phyloP scores from a whole-genome alignment of 495 filamentous ascomycete genomes.

The Podospora comata region DNA sequence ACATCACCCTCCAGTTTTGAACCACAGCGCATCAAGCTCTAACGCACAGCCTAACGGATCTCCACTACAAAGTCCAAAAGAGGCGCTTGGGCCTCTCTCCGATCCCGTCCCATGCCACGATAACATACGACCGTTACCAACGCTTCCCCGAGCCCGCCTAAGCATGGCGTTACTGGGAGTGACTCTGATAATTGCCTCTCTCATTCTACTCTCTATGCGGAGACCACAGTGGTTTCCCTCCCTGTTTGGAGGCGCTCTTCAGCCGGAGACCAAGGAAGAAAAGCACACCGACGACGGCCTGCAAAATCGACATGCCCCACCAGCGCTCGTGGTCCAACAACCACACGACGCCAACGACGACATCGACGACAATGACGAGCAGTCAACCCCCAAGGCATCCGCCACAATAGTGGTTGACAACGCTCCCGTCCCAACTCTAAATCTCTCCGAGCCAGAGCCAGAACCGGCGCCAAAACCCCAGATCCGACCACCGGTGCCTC shows the following conservation, averaged over 20 bases:
- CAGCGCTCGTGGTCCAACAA: constrained; percentile 5
- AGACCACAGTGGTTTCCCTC: constrained; percentile 42
- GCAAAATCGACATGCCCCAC: constrained; percentile 1
- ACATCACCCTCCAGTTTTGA: background rate
- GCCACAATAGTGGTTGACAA: constrained; percentile 5
- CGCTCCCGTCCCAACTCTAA: constrained; percentile 37
- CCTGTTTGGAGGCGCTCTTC: constrained; percentile 27
- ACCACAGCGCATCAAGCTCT: constrained; percentile 1
- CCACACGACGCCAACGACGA: constrained; percentile 4
- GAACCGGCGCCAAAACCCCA: background rate
- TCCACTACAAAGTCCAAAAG: background rate
- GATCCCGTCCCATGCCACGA: constrained; percentile 6
- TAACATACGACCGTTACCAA: constrained; percentile 26
- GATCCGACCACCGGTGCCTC: constrained; percentile 19
- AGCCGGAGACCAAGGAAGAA: constrained; percentile 18
- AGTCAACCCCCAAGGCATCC: constrained; percentile 44
- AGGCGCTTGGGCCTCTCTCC: background rate
- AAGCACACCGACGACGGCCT: background rate
- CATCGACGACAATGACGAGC: constrained; percentile 23
- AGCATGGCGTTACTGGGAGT: constrained; percentile 53
- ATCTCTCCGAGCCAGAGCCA: constrained; percentile 35
- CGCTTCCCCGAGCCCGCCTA: constrained; percentile 16
- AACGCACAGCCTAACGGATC: constrained; percentile 2
- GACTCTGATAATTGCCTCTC: constrained; percentile 52
- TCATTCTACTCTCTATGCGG: constrained; percentile 50